Evolutionary conservation across 2,329 filamentous ascomycete species (phyloP).

Genomic region (Alternaria longipes): DNA sequence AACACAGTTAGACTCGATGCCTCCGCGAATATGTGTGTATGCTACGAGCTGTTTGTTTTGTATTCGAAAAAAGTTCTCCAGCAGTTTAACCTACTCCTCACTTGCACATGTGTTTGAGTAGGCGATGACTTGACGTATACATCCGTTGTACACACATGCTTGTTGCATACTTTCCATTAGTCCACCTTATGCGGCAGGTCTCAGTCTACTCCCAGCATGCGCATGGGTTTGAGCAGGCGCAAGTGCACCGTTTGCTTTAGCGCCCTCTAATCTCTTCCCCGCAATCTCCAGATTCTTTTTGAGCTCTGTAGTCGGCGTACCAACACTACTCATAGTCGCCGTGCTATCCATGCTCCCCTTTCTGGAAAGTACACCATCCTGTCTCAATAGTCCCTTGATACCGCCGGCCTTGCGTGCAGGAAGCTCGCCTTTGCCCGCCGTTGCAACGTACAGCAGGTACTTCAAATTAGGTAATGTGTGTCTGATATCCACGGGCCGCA

Average conservation of each 20-base stretch:
- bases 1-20: not conserved
- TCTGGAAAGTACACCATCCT: slow-evolving; percentile 36
- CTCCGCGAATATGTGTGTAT: not conserved
- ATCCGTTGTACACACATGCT: no score
- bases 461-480: slow-evolving; percentile 94
- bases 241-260: no score
- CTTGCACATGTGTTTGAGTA: no score
- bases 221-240: slow-evolving; percentile 20
- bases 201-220: slow-evolving; percentile 38
- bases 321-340: slow-evolving; percentile 38
- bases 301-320: slow-evolving; percentile 30
- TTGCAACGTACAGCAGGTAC: slow-evolving; percentile 89
- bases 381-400: slow-evolving; percentile 45
- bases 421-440: slow-evolving; percentile 74
- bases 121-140: no score
- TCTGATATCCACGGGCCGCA: slow-evolving; percentile 86
- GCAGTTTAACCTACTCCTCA: no score
- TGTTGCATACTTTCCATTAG: no score
- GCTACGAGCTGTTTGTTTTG: no score
- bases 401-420: slow-evolving; percentile 55
- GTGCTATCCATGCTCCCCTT: slow-evolving; percentile 48
- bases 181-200: slow-evolving; percentile 17
- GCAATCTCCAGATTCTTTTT: slow-evolving; percentile 29
- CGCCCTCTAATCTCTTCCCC: slow-evolving; percentile 21
- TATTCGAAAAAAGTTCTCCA: no score